These are phyloP conservation scores for Sordariomycetes sp. DNA, from an alignment of 2,329 filamentous ascomycete genomes.

Conservation along the genomic window DNA sequence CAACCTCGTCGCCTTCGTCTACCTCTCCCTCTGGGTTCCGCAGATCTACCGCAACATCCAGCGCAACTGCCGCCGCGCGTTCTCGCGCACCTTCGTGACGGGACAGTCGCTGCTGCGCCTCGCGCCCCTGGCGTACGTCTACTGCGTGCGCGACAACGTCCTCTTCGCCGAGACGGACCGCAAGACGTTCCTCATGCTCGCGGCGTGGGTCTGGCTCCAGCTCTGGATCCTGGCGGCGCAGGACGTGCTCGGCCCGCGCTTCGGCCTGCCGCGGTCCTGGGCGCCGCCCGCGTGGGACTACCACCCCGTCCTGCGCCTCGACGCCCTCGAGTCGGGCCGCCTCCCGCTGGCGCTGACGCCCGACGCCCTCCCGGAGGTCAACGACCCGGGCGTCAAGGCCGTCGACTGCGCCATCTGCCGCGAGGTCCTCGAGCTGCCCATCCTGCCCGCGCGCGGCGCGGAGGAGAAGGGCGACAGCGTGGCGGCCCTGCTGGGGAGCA, in stretches of 20 bases:
- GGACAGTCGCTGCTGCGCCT: conserved; percentile 74
- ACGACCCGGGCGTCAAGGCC: conserved; percentile 21
- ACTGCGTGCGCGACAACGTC: conserved; percentile 66
- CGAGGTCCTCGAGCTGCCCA: conserved; percentile 80
- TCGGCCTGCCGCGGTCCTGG: conserved; percentile 64
- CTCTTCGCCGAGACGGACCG: conserved; percentile 64
- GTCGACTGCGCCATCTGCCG: conserved; percentile 96
- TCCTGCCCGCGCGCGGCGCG: conserved; percentile 45
- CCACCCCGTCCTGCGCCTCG: conserved; percentile 77
- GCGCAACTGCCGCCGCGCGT: conserved; percentile 81
- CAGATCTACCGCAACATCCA: conserved; percentile 86
- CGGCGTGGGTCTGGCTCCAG: conserved; percentile 81
- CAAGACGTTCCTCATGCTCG: conserved; percentile 46
- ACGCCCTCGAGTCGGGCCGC: conserved; percentile 67
- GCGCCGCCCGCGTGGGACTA: conserved; percentile 82
- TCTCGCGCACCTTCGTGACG: conserved; percentile 84
- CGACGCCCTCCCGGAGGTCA: background rate
- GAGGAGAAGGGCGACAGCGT: conserved; percentile 36
- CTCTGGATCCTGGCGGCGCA: conserved; percentile 69
- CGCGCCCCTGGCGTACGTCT: conserved; percentile 78
- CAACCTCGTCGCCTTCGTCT: conserved; percentile 57
- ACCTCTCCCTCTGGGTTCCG: conserved; percentile 85
- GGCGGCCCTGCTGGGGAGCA: conserved; percentile 62
- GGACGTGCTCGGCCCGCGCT: conserved; percentile 78
- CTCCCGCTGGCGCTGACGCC: conserved; percentile 48